phyloP scores from a whole-genome alignment of 306 rosid genomes.

The Cyclanthera cordifolia region DNA sequence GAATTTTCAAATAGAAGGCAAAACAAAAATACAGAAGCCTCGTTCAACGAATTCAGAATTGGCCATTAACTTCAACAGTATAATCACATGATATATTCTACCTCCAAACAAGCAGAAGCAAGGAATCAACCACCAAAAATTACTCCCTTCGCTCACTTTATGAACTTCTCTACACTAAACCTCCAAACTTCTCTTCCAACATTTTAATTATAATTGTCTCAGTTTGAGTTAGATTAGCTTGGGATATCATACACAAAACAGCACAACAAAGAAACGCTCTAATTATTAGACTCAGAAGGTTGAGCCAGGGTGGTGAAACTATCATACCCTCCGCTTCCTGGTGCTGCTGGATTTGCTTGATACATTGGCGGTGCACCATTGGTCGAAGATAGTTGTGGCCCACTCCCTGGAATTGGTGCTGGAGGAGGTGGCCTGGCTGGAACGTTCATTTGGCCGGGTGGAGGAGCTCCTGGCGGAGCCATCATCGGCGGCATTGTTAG shows the following conservation, averaged over 20 bases:
- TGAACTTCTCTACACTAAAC: too few relatives aligned
- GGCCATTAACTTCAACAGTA: too few relatives aligned
- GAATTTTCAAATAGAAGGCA: too few relatives aligned
- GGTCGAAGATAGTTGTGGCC: conserved; percentile 19
- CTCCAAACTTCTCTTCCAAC: not conserved
- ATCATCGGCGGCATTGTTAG: conserved; percentile 32
- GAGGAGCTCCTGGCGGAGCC: conserved; percentile 45
- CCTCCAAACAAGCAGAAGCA: too few relatives aligned
- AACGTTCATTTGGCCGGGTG: conserved; percentile 29
- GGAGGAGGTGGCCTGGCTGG: conserved; percentile 34
- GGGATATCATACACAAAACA: not conserved
- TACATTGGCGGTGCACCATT: conserved; percentile 26
- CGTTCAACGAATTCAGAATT: too few relatives aligned
- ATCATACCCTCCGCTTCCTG: conserved; percentile 35
- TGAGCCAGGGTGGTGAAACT: conserved; percentile 29
- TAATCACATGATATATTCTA: too few relatives aligned
- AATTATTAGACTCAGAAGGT: conserved; percentile 32
- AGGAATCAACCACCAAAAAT: too few relatives aligned
- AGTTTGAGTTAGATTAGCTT: not conserved
- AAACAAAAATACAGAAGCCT: too few relatives aligned
- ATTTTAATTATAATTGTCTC: not conserved
- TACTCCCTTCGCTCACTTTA: too few relatives aligned
- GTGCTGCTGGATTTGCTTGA: conserved; percentile 31
- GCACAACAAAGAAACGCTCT: conserved; percentile 4
- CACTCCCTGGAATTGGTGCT: conserved; percentile 30